phyloP scores from a whole-genome alignment of 768 basidiomycete species.

The Mycena latifolia region DNA sequence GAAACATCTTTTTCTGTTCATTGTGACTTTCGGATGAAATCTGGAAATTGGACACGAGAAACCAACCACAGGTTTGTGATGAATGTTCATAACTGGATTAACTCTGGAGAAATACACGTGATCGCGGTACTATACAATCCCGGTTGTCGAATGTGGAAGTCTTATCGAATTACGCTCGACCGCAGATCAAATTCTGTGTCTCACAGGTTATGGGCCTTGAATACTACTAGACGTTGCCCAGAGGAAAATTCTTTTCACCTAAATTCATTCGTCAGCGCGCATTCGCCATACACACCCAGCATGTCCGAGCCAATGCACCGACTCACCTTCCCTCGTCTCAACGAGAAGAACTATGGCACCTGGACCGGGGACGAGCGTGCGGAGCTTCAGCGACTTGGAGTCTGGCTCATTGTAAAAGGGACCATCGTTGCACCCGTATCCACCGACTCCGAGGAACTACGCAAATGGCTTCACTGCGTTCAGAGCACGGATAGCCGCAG shows the following conservation, averaged over 20 bases:
- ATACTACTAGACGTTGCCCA: conserved; percentile 7
- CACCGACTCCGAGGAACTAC: too few relatives aligned
- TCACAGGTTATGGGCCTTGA: conserved; percentile 28
- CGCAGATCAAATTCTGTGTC: conserved; percentile 17
- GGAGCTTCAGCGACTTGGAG: conserved; percentile 20
- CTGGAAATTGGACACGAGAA: too few relatives aligned
- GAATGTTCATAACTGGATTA: too few relatives aligned
- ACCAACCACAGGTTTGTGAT: too few relatives aligned
- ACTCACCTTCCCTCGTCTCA: conserved; percentile 22
- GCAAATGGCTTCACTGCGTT: too few relatives aligned
- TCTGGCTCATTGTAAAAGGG: conserved; percentile 22
- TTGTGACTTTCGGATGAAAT: too few relatives aligned
- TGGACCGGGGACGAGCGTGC: conserved; percentile 16
- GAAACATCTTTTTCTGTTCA: too few relatives aligned
- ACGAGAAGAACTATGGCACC: conserved; percentile 18
- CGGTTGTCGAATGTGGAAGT: conserved; percentile 5
- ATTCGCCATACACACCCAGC: not conserved
- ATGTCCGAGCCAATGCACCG: conserved; percentile 12
- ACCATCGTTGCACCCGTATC: conserved; percentile 10
- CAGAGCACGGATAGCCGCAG: too few relatives aligned
- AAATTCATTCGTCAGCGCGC: not conserved
- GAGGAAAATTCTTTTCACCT: conserved; percentile 10
- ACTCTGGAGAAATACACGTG: too few relatives aligned
- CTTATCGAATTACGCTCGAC: conserved; percentile 27
- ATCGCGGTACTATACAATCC: conserved; percentile 6